phyloP scores from a whole-genome alignment of 2,329 filamentous ascomycete genomes.

The Ceratocystis eucalypticola region DNA sequence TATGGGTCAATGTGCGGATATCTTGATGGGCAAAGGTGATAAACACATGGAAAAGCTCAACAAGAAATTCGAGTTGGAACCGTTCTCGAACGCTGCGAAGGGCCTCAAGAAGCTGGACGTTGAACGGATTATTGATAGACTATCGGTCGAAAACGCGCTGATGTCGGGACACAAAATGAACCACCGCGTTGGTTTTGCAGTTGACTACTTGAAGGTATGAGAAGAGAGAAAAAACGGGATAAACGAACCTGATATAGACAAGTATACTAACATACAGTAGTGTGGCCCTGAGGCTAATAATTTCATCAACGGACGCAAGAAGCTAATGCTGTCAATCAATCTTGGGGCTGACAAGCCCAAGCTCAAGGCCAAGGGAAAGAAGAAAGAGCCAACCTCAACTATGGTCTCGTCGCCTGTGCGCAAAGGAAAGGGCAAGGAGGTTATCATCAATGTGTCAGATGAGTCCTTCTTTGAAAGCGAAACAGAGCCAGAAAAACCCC shows the following conservation, averaged over 20 bases:
- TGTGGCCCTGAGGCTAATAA: constrained; percentile 30
- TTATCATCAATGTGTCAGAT: constrained; percentile 20
- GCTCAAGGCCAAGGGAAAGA: constrained; percentile 28
- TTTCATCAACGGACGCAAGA: constrained; percentile 34
- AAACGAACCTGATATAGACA: too few relatives aligned
- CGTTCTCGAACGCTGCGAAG: constrained; percentile 55
- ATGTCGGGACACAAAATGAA: constrained; percentile 53
- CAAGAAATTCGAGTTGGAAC: background rate
- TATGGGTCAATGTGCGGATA: constrained; percentile 67
- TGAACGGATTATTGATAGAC: constrained; percentile 67
- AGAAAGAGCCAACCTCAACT: constrained; percentile 30
- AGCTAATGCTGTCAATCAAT: constrained; percentile 34
- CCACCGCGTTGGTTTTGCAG: constrained; percentile 48
- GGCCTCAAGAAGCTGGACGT: constrained; percentile 60
- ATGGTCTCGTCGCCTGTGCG: constrained; percentile 41
- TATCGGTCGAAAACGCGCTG: constrained; percentile 62
- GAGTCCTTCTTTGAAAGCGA: constrained; percentile 15
- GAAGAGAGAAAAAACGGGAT: too few relatives aligned
- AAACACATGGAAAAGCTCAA: constrained; percentile 13
- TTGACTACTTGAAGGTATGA: constrained; percentile 54
- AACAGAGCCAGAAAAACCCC: background rate
- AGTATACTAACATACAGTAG: constrained; percentile 21
- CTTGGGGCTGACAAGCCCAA: constrained; percentile 25
- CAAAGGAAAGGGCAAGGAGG: constrained; percentile 21
- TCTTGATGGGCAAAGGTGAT: constrained; percentile 48